A percentile compares a stretch with the other conserved stretches of the same genome.
Evolutionary conservation across 805 yeast genomes (phyloP).

Genomic region (Candida berthetii): DNA sequence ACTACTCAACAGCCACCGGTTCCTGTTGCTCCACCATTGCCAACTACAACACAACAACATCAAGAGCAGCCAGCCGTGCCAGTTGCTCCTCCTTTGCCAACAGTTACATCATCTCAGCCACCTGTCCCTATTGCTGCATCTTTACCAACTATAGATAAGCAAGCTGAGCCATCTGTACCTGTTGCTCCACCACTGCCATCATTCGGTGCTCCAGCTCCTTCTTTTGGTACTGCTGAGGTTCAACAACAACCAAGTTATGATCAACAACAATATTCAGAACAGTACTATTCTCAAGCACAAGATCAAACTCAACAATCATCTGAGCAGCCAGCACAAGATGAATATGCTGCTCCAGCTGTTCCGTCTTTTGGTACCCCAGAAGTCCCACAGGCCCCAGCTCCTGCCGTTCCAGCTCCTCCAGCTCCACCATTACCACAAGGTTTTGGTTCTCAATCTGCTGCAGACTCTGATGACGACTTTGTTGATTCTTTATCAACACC

Average conservation of each 20-base stretch:
- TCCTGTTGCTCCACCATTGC: constrained; percentile 1
- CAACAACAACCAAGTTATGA: background rate
- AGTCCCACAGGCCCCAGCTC: constrained; percentile 1
- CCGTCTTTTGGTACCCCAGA: constrained; percentile 8
- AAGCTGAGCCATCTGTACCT: background rate
- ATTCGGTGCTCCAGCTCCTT: constrained; percentile 7
- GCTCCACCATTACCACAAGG: constrained; percentile 20
- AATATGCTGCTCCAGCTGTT: constrained; percentile 1
- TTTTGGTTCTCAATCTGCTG: constrained; percentile 19
- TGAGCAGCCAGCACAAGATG: background rate
- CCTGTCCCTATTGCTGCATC: constrained; percentile 1
- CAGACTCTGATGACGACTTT: constrained; percentile 18
- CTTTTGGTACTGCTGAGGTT: background rate
- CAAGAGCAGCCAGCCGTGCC: background rate
- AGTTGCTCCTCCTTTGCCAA: background rate
- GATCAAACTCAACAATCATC: too few relatives aligned
- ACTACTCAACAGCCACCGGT: background rate
- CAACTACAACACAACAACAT: background rate
- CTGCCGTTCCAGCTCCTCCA: constrained; percentile 13
- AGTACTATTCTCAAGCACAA: too few relatives aligned
- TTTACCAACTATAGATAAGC: background rate
- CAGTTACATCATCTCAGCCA: background rate
- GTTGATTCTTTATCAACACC: constrained; percentile 15
- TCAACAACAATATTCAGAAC: too few relatives aligned
- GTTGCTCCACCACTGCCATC: constrained; percentile 7